Evolutionary conservation across 495 filamentous ascomycete genomes (phyloP).

Genomic region (Lasiosphaeria miniovina): DNA sequence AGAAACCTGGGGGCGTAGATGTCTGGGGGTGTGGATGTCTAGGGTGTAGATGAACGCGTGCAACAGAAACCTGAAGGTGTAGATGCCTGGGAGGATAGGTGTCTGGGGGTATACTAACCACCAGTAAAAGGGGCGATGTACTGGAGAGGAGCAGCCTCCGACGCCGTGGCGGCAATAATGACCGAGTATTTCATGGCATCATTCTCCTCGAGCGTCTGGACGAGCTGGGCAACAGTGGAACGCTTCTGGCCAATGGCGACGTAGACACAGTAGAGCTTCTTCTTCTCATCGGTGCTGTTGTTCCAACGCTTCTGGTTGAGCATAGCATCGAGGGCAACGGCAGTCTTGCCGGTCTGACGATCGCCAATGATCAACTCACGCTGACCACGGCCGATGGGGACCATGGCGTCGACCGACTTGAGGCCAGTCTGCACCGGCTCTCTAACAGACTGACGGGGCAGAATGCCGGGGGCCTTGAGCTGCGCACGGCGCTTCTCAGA

Average conservation of each 20-base stretch:
- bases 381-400: slow-evolving; percentile 98
- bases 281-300: slow-evolving; percentile 75
- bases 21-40: no score
- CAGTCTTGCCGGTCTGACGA: slow-evolving; percentile 99
- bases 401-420: slow-evolving; percentile 99
- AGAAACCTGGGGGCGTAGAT: no score
- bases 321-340: slow-evolving; percentile 96
- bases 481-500: slow-evolving; percentile 93
- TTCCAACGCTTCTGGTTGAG: slow-evolving; percentile 99
- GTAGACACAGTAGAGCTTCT: slow-evolving; percentile 99
- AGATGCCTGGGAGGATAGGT: not conserved
- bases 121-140: slow-evolving; percentile 93
- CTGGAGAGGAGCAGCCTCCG: slow-evolving; percentile 91
- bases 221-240: slow-evolving; percentile 97
- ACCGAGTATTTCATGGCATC: slow-evolving; percentile 99
- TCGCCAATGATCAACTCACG: slow-evolving; percentile 99
- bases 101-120: not conserved
- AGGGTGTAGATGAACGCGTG: no score
- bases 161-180: slow-evolving; percentile 93
- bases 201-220: slow-evolving; percentile 99
- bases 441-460: slow-evolving; percentile 94
- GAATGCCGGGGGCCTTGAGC: slow-evolving; percentile 97
- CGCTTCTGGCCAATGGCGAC: slow-evolving; percentile 99
- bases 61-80: no score
- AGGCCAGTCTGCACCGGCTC: slow-evolving; percentile 98